A percentile compares a stretch with the other conserved stretches of the same genome.
These are phyloP conservation scores for Tulasnella sp. DNA, from an alignment of 768 basidiomycete genomes.

Conservation along the genomic window DNA sequence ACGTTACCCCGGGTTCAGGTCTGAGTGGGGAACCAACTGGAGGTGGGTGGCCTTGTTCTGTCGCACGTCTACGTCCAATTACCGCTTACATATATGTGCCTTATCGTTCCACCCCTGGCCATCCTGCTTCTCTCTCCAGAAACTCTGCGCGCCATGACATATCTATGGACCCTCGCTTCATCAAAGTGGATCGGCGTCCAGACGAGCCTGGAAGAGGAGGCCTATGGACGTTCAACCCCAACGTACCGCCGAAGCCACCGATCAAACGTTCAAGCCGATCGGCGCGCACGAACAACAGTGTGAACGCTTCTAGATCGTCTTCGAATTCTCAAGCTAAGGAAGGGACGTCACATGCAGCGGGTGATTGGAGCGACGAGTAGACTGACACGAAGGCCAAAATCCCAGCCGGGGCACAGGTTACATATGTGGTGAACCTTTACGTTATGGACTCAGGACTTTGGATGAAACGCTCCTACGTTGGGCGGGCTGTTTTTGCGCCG, in stretches of 20 bases:
- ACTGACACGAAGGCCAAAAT: too few species aligned
- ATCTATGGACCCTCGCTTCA: slow-evolving; percentile 12
- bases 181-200: neutral
- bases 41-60: neutral
- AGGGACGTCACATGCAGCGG: too few species aligned
- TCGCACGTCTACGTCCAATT: neutral
- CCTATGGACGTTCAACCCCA: slow-evolving; percentile 11
- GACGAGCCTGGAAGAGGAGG: slow-evolving; percentile 10
- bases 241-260: slow-evolving; percentile 4
- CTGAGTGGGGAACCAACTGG: slow-evolving; percentile 1
- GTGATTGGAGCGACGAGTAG: too few species aligned
- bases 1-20: slow-evolving; percentile 9
- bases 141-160: slow-evolving; percentile 15
- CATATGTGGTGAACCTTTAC: too few species aligned
- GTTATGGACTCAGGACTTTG: too few species aligned
- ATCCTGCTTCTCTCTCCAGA: neutral
- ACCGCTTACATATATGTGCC: neutral
- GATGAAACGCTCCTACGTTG: too few species aligned
- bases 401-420: too few species aligned
- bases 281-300: too few species aligned
- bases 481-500: too few species aligned
- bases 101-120: neutral
- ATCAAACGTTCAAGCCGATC: neutral
- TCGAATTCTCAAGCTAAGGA: neutral
- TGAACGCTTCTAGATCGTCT: neutral